Percentiles rank a stretch among this genome's conserved stretches.
Conservation (phyloP, 2,329 filamentous ascomycete species). For the Fusarium metavorans region DNA sequence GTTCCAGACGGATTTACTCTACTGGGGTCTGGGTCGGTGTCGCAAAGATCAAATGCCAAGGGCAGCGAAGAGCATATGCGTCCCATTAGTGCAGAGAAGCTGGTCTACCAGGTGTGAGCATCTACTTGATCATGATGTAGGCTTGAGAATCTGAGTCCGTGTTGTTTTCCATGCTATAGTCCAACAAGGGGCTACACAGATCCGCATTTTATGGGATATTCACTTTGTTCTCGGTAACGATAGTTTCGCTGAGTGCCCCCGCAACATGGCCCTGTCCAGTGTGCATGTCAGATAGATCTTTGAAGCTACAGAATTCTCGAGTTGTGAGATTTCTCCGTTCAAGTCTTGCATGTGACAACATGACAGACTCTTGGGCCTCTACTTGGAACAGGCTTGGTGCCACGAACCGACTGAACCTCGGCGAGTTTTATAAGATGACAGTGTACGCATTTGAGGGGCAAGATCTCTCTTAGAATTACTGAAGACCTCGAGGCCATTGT, state of each 20-base stretch:
- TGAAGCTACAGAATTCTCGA: not conserved
- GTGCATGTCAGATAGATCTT: not conserved
- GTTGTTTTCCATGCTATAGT: not conserved
- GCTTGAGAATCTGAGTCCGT: not conserved
- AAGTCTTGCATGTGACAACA: not conserved
- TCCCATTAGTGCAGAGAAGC: slow-evolving; percentile 56
- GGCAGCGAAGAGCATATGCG: slow-evolving; percentile 50
- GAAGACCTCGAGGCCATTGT: too few species aligned
- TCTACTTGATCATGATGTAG: not conserved
- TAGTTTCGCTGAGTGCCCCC: not conserved
- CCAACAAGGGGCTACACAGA: not conserved
- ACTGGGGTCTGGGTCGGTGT: slow-evolving; percentile 41
- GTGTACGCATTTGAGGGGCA: too few species aligned
- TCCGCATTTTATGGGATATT: not conserved
- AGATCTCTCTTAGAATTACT: too few species aligned
- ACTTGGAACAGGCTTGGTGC: not conserved
- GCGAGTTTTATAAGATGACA: not conserved
- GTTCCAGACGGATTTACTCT: slow-evolving; percentile 45
- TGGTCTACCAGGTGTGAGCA: slow-evolving; percentile 44
- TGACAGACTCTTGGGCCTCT: not conserved
- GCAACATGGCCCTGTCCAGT: not conserved
- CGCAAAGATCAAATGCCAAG: slow-evolving; percentile 23
- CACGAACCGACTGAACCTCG: not conserved
- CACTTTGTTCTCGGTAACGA: not conserved
- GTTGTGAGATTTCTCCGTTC: not conserved